These are phyloP conservation scores for Cyclotella baltica DNA, from an alignment of 108 stramenopile species.

Conservation along the genomic window DNA sequence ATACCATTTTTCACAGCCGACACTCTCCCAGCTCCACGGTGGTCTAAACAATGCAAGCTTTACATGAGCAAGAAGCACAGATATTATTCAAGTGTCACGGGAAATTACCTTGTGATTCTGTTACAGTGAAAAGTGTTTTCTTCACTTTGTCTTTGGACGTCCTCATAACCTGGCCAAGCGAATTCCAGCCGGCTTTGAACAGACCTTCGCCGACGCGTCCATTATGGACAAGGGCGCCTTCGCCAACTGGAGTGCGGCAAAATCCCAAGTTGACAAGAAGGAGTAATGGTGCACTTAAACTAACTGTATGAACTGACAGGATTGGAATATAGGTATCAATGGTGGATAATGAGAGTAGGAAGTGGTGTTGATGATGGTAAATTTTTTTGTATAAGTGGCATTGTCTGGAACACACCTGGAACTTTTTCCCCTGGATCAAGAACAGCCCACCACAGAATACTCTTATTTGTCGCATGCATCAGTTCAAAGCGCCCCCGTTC, in stretches of 20 bases:
- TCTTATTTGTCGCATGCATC: constrained; percentile 77
- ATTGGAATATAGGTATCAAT: not conserved
- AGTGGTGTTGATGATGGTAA: no score
- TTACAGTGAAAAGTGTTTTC: constrained; percentile 67
- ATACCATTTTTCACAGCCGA: constrained; percentile 29
- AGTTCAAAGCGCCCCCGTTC: constrained; percentile 89
- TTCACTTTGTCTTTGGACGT: constrained; percentile 77
- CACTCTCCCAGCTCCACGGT: constrained; percentile 62
- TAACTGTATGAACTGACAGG: constrained; percentile 60
- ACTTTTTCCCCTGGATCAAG: constrained; percentile 88
- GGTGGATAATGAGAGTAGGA: not conserved
- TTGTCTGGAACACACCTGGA: no score
- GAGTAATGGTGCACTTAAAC: constrained; percentile 89
- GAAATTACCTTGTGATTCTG: constrained; percentile 57
- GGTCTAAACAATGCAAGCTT: constrained; percentile 31
- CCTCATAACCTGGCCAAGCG: constrained; percentile 66
- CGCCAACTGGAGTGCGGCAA: constrained; percentile 87
- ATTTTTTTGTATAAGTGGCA: constrained; percentile 79
- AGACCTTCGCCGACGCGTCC: constrained; percentile 48
- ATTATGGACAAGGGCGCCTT: constrained; percentile 89
- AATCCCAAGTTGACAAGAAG: constrained; percentile 91
- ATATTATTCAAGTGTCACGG: not conserved
- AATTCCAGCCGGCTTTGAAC: constrained; percentile 56
- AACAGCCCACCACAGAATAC: constrained; percentile 87
- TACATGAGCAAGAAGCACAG: not conserved